A percentile compares a stretch with the other conserved stretches of the same genome.
Evolutionary conservation across 1,284 basidiomycete genomes (phyloP).

Genomic region (Taiwanofungus camphoratus): DNA sequence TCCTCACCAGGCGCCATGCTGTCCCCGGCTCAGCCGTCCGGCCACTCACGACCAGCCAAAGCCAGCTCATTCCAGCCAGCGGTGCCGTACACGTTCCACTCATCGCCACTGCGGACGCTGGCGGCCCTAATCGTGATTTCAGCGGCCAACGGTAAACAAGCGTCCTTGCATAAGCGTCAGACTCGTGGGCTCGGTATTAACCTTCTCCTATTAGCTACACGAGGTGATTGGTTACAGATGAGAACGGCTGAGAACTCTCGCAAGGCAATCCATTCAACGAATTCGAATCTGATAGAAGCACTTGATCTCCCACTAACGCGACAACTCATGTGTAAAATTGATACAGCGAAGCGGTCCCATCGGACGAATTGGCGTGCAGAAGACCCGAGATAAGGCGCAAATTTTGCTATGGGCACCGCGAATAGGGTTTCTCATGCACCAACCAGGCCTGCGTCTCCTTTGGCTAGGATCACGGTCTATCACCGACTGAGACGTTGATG

Average conservation of each 20-base stretch:
- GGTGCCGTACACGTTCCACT: background rate
- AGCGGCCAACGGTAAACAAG: too few relatives aligned
- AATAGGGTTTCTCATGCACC: background rate
- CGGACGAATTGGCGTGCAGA: background rate
- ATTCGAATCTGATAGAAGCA: conserved; percentile 16
- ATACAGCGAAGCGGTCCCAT: conserved; percentile 10
- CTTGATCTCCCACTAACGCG: conserved; percentile 13
- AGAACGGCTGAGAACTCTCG: background rate
- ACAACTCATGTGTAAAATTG: conserved; percentile 11
- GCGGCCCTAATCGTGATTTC: too few relatives aligned
- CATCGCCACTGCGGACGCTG: background rate
- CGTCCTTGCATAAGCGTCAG: too few relatives aligned
- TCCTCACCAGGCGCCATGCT: conserved; percentile 2
- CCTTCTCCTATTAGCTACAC: conserved; percentile 5
- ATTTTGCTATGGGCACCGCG: conserved; percentile 6
- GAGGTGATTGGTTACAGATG: conserved; percentile 3
- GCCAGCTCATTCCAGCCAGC: background rate
- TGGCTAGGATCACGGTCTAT: background rate
- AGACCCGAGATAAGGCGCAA: conserved; percentile 4
- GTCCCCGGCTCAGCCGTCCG: background rate
- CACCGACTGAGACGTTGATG: background rate
- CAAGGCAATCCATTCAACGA: conserved; percentile 3
- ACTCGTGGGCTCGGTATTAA: too few relatives aligned
- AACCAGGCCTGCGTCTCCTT: too few relatives aligned
- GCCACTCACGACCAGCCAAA: too few relatives aligned